phyloP scores from a whole-genome alignment of 768 basidiomycete species.

The Pilatotrama ljubarskyi region DNA sequence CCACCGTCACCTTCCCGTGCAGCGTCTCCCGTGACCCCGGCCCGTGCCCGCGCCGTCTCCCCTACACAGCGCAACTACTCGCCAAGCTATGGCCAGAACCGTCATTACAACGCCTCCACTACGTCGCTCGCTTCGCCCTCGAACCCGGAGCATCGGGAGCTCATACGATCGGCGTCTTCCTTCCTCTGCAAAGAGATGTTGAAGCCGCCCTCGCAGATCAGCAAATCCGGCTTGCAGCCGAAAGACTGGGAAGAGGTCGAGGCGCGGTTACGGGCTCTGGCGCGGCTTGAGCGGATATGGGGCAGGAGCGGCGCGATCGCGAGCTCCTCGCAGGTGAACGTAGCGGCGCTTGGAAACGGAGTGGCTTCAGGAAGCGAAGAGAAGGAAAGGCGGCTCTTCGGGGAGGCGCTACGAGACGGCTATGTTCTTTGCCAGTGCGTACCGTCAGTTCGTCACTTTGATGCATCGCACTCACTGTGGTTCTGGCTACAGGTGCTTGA shows the following conservation, averaged over 20 bases:
- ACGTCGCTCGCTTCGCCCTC: constrained; percentile 48
- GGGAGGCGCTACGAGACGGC: constrained; percentile 79
- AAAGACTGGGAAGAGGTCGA: constrained; percentile 80
- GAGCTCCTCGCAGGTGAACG: constrained; percentile 40
- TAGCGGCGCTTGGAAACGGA: constrained; percentile 33
- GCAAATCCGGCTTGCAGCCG: constrained; percentile 46
- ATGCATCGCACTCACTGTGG: not conserved
- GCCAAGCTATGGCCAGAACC: constrained; percentile 48
- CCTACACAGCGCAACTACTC: constrained; percentile 32
- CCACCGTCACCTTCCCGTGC: constrained; percentile 45
- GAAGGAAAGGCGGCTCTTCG: constrained; percentile 69
- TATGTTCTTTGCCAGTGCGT: constrained; percentile 90
- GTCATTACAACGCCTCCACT: constrained; percentile 60
- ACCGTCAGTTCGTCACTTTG: constrained; percentile 1
- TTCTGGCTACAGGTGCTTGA: constrained; percentile 59
- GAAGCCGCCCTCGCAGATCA: constrained; percentile 58
- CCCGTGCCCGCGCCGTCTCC: constrained; percentile 42
- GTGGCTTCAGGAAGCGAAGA: constrained; percentile 64
- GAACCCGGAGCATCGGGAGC: constrained; percentile 63
- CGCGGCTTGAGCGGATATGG: constrained; percentile 76
- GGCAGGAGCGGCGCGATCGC: constrained; percentile 57
- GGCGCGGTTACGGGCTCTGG: constrained; percentile 56
- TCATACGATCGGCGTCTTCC: constrained; percentile 64
- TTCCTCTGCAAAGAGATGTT: constrained; percentile 67
- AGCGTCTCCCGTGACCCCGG: constrained; percentile 41